Evolutionary conservation across 371 early-diverging fungal species (phyloP).

Genomic region (Syncephalastrum sp.): DNA sequence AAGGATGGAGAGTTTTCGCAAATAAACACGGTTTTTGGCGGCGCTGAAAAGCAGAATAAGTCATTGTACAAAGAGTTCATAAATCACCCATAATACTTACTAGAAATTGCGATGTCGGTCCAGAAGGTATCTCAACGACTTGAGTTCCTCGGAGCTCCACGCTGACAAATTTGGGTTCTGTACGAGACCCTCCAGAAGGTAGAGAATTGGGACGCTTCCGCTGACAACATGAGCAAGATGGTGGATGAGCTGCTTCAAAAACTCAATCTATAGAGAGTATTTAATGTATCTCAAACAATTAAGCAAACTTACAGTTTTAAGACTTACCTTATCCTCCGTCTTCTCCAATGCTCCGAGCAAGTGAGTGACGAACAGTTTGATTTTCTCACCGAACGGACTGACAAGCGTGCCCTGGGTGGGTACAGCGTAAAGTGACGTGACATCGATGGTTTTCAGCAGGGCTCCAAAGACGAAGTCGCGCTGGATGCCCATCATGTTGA

Average conservation of each 20-base stretch:
- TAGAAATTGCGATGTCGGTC: conserved; percentile 47
- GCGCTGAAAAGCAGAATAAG: conserved; percentile 5
- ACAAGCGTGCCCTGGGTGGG: conserved; percentile 42
- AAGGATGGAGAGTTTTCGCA: conserved; percentile 36
- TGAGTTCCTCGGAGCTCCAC: conserved; percentile 48
- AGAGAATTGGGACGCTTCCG: conserved; percentile 38
- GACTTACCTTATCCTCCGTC: conserved; percentile 23
- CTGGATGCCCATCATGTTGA: conserved; percentile 28
- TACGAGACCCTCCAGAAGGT: conserved; percentile 37
- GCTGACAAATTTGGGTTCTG: conserved; percentile 23
- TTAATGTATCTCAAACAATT: neutral
- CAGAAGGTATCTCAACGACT: conserved; percentile 37
- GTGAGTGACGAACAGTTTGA: conserved; percentile 25
- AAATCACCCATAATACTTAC: conserved; percentile 15
- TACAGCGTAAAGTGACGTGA: conserved; percentile 32
- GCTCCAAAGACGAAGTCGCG: conserved; percentile 43
- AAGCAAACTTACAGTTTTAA: neutral
- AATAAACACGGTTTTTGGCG: conserved; percentile 31
- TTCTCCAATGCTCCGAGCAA: conserved; percentile 20
- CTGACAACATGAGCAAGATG: conserved; percentile 40
- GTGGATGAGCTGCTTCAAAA: conserved; percentile 40
- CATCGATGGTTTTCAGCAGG: conserved; percentile 34
- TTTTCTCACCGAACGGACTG: conserved; percentile 47
- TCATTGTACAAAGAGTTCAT: neutral
- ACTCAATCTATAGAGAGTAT: conserved; percentile 10